Conservation (phyloP, 257 asterid species). For the Craterostigma plantagineum region DNA sequence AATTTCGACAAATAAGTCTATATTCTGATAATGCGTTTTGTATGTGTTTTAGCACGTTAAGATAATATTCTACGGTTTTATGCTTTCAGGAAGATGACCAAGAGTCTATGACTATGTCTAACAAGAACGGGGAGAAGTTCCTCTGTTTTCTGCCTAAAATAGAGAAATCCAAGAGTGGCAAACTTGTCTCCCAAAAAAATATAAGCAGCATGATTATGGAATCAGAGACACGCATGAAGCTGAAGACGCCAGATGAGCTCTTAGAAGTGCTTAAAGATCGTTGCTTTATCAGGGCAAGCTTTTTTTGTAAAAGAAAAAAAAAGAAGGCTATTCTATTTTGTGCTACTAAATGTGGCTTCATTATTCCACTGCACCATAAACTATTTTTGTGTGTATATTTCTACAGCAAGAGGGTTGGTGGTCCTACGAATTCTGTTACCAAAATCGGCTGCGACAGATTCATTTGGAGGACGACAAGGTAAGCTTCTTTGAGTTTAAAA, state of each 20-base stretch:
- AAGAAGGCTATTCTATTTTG: neutral
- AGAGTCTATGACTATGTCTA: constrained; percentile 62
- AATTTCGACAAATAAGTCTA: neutral
- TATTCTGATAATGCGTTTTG: constrained; percentile 5
- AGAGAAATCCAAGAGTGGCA: constrained; percentile 66
- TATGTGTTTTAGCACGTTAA: constrained; percentile 1
- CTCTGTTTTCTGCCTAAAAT: constrained; percentile 80
- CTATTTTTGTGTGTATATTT: constrained; percentile 13
- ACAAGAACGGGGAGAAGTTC: constrained; percentile 64
- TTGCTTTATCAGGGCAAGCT: constrained; percentile 71
- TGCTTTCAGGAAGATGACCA: constrained; percentile 61
- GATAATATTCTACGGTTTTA: constrained; percentile 6
- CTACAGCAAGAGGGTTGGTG: constrained; percentile 99
- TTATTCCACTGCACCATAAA: constrained; percentile 4
- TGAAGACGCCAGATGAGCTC: constrained; percentile 93
- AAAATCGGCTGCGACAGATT: constrained; percentile 60
- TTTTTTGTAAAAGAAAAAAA: constrained; percentile 6
- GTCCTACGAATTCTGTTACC: constrained; percentile 93
- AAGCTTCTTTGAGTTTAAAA: neutral
- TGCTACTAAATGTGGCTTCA: constrained; percentile 4
- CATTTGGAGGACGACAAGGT: constrained; percentile 94
- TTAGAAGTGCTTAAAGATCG: constrained; percentile 72
- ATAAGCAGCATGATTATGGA: constrained; percentile 82
- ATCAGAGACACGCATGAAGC: constrained; percentile 50
- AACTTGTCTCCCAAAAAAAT: constrained; percentile 50